These are phyloP conservation scores for Ophiostoma fasciatum DNA, from an alignment of 2,329 filamentous ascomycete species.

Conservation along the genomic window DNA sequence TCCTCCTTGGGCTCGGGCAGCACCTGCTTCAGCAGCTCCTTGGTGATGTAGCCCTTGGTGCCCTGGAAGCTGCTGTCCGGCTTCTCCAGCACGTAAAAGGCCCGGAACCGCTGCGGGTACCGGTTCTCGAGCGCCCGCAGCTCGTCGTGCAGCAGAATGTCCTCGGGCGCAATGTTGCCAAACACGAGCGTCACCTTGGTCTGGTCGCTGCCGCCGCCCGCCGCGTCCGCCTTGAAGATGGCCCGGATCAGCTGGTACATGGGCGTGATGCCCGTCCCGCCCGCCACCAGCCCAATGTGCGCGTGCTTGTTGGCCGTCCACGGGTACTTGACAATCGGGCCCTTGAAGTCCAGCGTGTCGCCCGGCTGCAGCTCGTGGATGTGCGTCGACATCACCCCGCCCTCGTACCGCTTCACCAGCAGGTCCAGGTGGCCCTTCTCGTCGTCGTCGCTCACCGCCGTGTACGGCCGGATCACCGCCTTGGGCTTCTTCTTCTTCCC, in stretches of 20 bases:
- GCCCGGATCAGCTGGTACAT: constrained; percentile 90
- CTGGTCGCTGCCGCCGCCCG: constrained; percentile 53
- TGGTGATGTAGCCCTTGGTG: constrained; percentile 66
- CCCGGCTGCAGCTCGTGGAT: constrained; percentile 70
- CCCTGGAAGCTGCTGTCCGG: constrained; percentile 58
- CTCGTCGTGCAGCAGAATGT: constrained; percentile 83
- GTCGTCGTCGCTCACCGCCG: constrained; percentile 77
- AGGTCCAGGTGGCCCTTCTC: constrained; percentile 72
- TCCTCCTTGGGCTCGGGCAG: constrained; percentile 82
- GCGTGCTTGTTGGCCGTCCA: constrained; percentile 88
- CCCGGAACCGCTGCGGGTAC: constrained; percentile 86
- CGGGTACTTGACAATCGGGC: constrained; percentile 83
- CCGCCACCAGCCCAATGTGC: constrained; percentile 77
- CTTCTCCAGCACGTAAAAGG: constrained; percentile 86
- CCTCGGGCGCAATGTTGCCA: constrained; percentile 77
- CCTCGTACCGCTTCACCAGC: constrained; percentile 80
- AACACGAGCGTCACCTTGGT: constrained; percentile 95
- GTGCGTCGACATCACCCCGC: constrained; percentile 84
- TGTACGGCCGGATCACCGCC: constrained; percentile 82
- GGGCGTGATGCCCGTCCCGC: constrained; percentile 90
- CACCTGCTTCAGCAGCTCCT: constrained; percentile 89
- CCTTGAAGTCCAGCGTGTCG: constrained; percentile 81
- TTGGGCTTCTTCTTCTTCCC: constrained; percentile 36
- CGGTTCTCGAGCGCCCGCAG: constrained; percentile 81
- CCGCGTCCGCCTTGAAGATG: constrained; percentile 93